A percentile compares a stretch with the other conserved stretches of the same genome.
These are phyloP conservation scores for Talaromyces sp. DNA, from an alignment of 2,329 filamentous ascomycete genomes.

Conservation along the genomic window DNA sequence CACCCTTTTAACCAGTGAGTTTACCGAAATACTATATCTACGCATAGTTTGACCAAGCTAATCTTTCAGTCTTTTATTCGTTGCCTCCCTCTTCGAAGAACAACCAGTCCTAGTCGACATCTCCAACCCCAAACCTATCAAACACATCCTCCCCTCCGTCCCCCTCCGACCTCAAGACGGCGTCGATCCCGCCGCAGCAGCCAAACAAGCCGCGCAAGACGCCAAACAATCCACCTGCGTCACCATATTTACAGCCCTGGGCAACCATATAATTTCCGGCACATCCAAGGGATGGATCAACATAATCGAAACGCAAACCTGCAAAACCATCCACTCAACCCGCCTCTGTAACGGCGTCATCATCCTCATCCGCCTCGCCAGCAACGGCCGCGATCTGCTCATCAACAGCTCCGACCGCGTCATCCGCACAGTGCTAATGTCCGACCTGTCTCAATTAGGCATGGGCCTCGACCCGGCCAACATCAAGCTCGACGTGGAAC, in stretches of 20 bases:
- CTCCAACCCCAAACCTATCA: conserved; percentile 64
- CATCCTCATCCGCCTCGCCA: conserved; percentile 78
- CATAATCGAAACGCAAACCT: conserved; percentile 79
- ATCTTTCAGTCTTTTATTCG: conserved; percentile 67
- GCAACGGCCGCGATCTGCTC: conserved; percentile 80
- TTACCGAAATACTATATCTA: too few species aligned
- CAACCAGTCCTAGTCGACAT: conserved; percentile 85
- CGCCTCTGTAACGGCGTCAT: conserved; percentile 85
- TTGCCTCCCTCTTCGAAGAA: conserved; percentile 90
- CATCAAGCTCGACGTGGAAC: conserved; percentile 85
- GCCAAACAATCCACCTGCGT: conserved; percentile 94
- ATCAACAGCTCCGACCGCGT: conserved; percentile 94
- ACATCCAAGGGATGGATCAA: conserved; percentile 97
- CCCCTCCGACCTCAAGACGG: conserved; percentile 74
- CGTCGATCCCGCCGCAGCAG: conserved; percentile 55
- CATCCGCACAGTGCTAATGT: conserved; percentile 86
- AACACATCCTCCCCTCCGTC: conserved; percentile 74
- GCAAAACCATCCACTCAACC: conserved; percentile 81
- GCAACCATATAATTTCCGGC: conserved; percentile 84
- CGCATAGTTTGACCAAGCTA: not conserved
- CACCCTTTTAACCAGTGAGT: conserved; percentile 81
- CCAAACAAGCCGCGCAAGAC: conserved; percentile 87
- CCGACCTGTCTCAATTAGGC: conserved; percentile 60
- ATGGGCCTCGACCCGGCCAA: conserved; percentile 72
- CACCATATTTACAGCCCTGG: conserved; percentile 79